These are phyloP conservation scores for Fulvia fulva DNA, from an alignment of 2,329 filamentous ascomycete genomes.

Conservation along the genomic window DNA sequence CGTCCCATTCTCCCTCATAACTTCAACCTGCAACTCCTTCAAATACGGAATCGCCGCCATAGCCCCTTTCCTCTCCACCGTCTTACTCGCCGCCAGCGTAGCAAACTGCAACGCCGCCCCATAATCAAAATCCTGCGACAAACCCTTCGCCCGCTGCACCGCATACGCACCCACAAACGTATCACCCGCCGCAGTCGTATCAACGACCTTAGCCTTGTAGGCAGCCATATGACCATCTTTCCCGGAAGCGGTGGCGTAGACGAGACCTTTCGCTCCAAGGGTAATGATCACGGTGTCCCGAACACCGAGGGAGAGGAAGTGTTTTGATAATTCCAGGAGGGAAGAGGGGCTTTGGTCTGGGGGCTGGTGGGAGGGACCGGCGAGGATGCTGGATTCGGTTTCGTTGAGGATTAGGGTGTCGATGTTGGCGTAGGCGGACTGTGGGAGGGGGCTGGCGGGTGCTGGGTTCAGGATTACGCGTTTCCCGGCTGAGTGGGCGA, in stretches of 20 bases:
- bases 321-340: conserved; percentile 36
- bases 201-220: conserved; percentile 71
- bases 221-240: conserved; percentile 41
- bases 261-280: conserved; percentile 56
- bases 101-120: conserved; percentile 58
- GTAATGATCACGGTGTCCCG: conserved; percentile 78
- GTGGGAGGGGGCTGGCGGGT: conserved; percentile 63
- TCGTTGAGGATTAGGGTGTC: conserved; percentile 86
- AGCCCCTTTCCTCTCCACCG: conserved; percentile 63
- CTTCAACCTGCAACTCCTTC: conserved; percentile 41
- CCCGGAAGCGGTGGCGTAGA: conserved; percentile 28
- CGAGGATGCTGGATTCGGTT: conserved; percentile 75
- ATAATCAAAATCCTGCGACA: conserved; percentile 46
- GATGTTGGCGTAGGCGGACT: conserved; percentile 61
- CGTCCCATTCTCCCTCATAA: background rate
- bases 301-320: conserved; percentile 68
- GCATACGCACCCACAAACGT: conserved; percentile 91
- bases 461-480: conserved; percentile 80
- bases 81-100: conserved; percentile 60
- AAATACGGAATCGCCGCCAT: conserved; percentile 65
- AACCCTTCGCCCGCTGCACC: conserved; percentile 60
- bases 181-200: conserved; percentile 91
- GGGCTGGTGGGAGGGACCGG: conserved; percentile 39
- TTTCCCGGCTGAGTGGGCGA: conserved; percentile 28
- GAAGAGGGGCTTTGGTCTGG: conserved; percentile 34